Conservation (phyloP, 495 filamentous ascomycete species). For the Aspergillus ostianus region DNA sequence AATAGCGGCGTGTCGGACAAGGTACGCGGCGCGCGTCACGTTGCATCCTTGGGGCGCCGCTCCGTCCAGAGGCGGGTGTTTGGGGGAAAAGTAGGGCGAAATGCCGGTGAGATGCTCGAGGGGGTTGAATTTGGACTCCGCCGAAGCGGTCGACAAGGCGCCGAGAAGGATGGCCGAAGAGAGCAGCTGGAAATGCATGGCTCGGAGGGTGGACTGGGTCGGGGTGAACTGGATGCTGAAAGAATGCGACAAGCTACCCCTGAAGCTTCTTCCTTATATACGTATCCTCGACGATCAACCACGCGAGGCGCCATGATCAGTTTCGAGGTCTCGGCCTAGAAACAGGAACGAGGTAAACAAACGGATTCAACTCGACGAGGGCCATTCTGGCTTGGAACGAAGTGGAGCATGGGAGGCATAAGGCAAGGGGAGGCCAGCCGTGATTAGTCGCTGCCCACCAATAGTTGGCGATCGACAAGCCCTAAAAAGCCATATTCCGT, state of each 20-base stretch:
- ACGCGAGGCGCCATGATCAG: too few species aligned
- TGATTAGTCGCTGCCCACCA: background rate
- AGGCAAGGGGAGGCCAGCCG: background rate
- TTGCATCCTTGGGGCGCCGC: conserved; percentile 21
- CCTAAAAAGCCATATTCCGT: background rate
- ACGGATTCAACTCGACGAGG: background rate
- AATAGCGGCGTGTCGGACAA: conserved; percentile 28
- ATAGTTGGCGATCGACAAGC: background rate
- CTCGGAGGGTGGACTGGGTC: too few species aligned
- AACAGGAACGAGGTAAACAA: background rate
- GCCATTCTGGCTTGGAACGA: background rate
- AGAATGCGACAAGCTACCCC: background rate
- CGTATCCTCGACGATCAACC: background rate
- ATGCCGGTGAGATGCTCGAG: conserved; percentile 20
- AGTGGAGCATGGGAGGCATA: background rate
- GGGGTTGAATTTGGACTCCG: conserved; percentile 25
- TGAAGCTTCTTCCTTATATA: background rate
- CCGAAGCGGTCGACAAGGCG: conserved; percentile 1
- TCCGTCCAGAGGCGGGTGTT: conserved; percentile 19
- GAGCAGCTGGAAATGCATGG: background rate
- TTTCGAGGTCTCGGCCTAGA: background rate
- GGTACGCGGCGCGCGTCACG: conserved; percentile 22
- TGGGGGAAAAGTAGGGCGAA: conserved; percentile 16
- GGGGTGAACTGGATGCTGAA: background rate
- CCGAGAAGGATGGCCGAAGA: background rate